Evolutionary conservation across 306 rosid genomes (phyloP).

Genomic region (Acacia melanoxylon): DNA sequence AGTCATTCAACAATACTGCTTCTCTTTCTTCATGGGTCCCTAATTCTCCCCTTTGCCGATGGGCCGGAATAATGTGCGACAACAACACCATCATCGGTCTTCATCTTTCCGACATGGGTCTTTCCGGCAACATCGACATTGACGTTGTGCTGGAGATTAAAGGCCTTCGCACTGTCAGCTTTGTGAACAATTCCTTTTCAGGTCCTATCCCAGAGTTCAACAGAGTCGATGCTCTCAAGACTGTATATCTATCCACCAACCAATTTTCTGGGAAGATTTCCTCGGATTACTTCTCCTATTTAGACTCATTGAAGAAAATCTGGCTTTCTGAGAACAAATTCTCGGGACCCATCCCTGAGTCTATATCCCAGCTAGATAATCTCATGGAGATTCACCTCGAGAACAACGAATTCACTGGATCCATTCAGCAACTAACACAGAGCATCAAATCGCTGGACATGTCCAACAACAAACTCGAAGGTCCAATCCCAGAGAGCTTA

Average conservation of each 20-base stretch:
- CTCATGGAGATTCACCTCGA: constrained; percentile 60
- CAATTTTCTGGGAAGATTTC: constrained; percentile 64
- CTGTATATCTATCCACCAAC: constrained; percentile 44
- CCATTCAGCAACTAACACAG: constrained; percentile 30
- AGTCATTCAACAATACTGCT: constrained; percentile 40
- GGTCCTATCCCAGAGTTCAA: constrained; percentile 69
- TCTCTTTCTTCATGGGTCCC: constrained; percentile 57
- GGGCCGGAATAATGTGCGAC: constrained; percentile 65
- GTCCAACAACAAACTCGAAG: constrained; percentile 62
- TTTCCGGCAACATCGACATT: constrained; percentile 62
- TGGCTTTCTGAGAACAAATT: constrained; percentile 56
- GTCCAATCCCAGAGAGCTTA: constrained; percentile 51
- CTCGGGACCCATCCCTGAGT: constrained; percentile 57
- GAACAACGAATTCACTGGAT: constrained; percentile 36
- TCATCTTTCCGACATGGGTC: constrained; percentile 48
- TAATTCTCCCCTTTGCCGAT: constrained; percentile 53
- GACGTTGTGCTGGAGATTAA: constrained; percentile 31
- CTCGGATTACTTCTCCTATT: constrained; percentile 38
- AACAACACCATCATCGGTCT: constrained; percentile 46
- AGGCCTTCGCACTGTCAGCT: constrained; percentile 54
- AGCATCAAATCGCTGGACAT: constrained; percentile 38
- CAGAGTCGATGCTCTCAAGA: constrained; percentile 52
- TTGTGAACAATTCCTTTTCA: constrained; percentile 63
- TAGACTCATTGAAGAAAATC: constrained; percentile 57
- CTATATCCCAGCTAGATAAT: constrained; percentile 30